Evolutionary conservation across 495 filamentous ascomycete genomes (phyloP), one percentile per base, ranked within the genome.

Genomic region (Talaromyces nanjingensis): DNA sequence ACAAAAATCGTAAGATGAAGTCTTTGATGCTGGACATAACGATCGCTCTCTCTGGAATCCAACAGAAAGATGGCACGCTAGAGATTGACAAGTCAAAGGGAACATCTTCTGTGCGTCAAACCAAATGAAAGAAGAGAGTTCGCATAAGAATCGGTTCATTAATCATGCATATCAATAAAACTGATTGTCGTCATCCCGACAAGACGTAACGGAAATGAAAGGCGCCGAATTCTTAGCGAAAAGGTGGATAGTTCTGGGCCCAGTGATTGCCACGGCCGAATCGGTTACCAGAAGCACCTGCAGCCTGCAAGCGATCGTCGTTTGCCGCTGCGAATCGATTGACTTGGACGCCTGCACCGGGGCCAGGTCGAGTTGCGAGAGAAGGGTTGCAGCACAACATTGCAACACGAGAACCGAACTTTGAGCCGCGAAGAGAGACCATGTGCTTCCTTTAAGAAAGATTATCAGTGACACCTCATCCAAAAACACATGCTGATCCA

Each of bases 361-460:
- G 91, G 42, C 91, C 91, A 34, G 92, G 91, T 54, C 92, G 90
- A 66, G 90, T 96, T 39, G 89, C 82, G 66, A 89, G 84, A 29
- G 89, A 89, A 34, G 92, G 93, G 71, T 97, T 98, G 79, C 91
- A 96, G 77, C 96, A 98, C 63, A 98, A 90, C 92, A 98, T 97
- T 57, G 93, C 94, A 53, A 98, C 94, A 59, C 94, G 91, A 63
- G 94, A 97, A 63, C 94, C 94, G 74, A 97, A 98, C 72, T 98
- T 98, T 67, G 94, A 98, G 52, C 94, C 94, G 63, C 94, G 92
- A 39, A 98, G 87, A 64, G 96, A 98, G 27, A 98, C 94, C 94
- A 98, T 98, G 76, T 98, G 94, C 79, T 98, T 98, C 66, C 86
- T 86, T 60, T 56, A 11, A 42, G 59, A 2, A 2, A 34, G 55